These are phyloP conservation scores for Dicorynia guianensis DNA, from an alignment of 306 rosid species.

Conservation along the genomic window DNA sequence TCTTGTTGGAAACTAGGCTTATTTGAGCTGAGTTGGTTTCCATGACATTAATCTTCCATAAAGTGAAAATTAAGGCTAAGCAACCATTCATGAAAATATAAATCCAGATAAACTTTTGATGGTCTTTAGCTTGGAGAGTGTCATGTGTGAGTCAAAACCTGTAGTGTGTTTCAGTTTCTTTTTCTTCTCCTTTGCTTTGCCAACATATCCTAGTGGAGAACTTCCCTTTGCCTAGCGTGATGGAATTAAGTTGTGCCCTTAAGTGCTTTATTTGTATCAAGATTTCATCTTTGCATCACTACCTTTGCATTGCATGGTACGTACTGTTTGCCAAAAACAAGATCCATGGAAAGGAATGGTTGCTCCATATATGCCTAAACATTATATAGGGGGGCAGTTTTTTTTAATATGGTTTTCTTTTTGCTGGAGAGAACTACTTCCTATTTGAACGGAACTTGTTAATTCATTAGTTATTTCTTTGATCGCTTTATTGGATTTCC, in stretches of 20 bases:
- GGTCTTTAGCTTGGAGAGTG: slow-evolving; percentile 4
- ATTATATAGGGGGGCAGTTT: slow-evolving; percentile 5
- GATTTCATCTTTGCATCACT: background rate
- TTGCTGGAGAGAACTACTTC: background rate
- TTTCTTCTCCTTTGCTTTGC: background rate
- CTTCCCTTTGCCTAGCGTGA: background rate
- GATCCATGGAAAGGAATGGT: background rate
- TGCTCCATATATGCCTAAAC: background rate
- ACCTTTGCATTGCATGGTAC: background rate
- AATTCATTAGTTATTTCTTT: background rate
- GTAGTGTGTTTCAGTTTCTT: background rate
- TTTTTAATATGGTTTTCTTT: background rate
- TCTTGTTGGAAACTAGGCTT: background rate
- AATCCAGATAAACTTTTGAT: background rate
- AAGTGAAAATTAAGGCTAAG: background rate
- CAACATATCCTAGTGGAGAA: background rate
- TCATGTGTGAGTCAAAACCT: background rate
- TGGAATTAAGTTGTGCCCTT: slow-evolving; percentile 8
- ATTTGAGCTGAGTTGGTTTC: slow-evolving; percentile 2
- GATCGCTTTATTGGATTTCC: slow-evolving; percentile 17
- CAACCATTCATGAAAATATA: background rate
- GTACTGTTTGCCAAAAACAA: background rate
- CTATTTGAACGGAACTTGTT: slow-evolving; percentile 2
- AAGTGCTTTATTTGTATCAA: background rate
- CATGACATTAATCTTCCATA: slow-evolving; percentile 3